These are phyloP conservation scores for Baorangia bicolor DNA, from an alignment of 768 basidiomycete genomes.

Conservation along the genomic window DNA sequence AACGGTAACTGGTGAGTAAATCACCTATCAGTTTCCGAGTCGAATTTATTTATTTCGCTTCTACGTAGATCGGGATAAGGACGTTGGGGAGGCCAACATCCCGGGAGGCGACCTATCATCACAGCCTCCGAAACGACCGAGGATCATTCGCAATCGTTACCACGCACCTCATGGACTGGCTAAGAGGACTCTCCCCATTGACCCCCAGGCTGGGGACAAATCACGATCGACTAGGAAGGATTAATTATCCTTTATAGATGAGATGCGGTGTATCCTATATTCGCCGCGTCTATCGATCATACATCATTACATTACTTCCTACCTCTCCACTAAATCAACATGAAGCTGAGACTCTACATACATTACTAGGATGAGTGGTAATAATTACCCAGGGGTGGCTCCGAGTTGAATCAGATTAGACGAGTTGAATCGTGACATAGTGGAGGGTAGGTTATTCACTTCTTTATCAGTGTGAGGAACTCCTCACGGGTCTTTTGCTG, in stretches of 20 bases:
- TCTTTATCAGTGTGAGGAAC: slow-evolving; percentile 84
- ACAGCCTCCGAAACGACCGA: slow-evolving; percentile 58
- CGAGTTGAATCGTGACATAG: slow-evolving; percentile 49
- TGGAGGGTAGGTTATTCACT: slow-evolving; percentile 9
- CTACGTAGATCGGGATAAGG: slow-evolving; percentile 62
- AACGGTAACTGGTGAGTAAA: slow-evolving; percentile 59
- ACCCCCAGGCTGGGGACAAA: slow-evolving; percentile 60
- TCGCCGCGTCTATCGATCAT: slow-evolving; percentile 6
- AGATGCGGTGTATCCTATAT: slow-evolving; percentile 10
- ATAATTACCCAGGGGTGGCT: slow-evolving; percentile 22
- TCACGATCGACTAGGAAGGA: slow-evolving; percentile 54
- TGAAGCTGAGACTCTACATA: slow-evolving; percentile 12
- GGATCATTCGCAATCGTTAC: slow-evolving; percentile 57
- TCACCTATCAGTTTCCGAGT: not conserved
- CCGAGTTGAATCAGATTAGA: slow-evolving; percentile 36
- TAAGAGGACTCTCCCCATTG: slow-evolving; percentile 60
- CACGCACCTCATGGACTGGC: slow-evolving; percentile 44
- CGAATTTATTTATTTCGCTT: slow-evolving; percentile 4
- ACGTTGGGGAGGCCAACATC: slow-evolving; percentile 38
- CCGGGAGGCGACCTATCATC: slow-evolving; percentile 37
- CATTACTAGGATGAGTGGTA: slow-evolving; percentile 22
- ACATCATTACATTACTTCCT: slow-evolving; percentile 19
- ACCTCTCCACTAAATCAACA: slow-evolving; percentile 8
- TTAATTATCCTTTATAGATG: slow-evolving; percentile 25
- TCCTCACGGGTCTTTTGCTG: slow-evolving; percentile 99